Conservation (phyloP, 192 early-diverging fungal genomes). For the Backusella luteola region DNA sequence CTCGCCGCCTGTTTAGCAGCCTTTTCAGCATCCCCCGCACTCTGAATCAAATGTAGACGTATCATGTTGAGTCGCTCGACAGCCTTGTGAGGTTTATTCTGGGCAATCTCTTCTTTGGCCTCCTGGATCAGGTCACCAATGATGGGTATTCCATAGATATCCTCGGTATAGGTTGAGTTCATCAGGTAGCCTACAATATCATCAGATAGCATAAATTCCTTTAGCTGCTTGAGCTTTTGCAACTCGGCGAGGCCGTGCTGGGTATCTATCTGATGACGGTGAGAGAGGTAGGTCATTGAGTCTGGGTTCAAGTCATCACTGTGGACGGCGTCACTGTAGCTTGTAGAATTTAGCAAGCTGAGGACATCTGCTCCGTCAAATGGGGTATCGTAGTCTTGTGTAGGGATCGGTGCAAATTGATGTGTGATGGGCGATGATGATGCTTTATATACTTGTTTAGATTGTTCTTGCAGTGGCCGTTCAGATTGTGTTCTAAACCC, state of each 20-base stretch:
- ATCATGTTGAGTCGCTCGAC: constrained; percentile 39
- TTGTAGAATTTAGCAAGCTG: constrained; percentile 20
- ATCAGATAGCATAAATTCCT: constrained; percentile 28
- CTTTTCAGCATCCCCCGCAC: background rate
- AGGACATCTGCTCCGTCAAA: constrained; percentile 27
- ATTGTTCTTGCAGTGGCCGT: background rate
- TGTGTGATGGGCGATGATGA: background rate
- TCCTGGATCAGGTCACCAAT: constrained; percentile 32
- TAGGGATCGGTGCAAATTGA: background rate
- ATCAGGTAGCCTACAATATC: constrained; percentile 38
- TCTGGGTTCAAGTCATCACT: constrained; percentile 16
- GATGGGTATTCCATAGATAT: constrained; percentile 36
- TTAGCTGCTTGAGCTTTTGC: background rate
- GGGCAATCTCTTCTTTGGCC: constrained; percentile 31
- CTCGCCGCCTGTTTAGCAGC: constrained; percentile 11
- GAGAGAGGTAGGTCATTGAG: constrained; percentile 1
- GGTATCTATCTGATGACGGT: constrained; percentile 9
- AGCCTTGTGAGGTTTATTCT: constrained; percentile 7
- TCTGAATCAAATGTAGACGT: constrained; percentile 28
- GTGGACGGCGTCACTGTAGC: constrained; percentile 22
- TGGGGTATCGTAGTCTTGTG: background rate
- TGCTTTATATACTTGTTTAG: background rate
- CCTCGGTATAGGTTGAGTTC: constrained; percentile 36
- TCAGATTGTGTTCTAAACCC: background rate
- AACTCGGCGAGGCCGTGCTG: constrained; percentile 13